Percentiles rank a stretch among this genome's conserved stretches.
Evolutionary conservation across 345 rosid species (phyloP).

Genomic region (Ceriops zippeliana): DNA sequence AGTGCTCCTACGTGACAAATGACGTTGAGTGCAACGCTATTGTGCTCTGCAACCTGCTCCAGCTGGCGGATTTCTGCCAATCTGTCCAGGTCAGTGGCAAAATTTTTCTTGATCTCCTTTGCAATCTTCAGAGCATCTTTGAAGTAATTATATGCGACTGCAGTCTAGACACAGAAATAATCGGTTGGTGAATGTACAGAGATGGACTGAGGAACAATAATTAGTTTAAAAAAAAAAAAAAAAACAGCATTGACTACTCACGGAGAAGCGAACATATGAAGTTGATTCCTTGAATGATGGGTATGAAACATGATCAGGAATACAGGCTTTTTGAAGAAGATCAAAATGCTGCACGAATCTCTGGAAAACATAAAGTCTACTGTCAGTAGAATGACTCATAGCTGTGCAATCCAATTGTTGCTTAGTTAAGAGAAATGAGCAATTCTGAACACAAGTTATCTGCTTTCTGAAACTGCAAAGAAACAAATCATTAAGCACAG

Average conservation of each 20-base stretch:
- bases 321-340: conserved; percentile 85
- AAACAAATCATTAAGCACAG: no score
- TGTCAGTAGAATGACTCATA: conserved; percentile 3
- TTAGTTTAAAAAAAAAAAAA: background rate
- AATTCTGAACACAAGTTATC: no score
- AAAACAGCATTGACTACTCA: conserved; percentile 35
- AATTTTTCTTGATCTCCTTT: conserved; percentile 74
- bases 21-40: conserved; percentile 65
- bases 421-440: background rate
- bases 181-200: background rate
- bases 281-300: conserved; percentile 73
- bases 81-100: conserved; percentile 62
- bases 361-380: conserved; percentile 37
- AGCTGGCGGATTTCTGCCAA: conserved; percentile 61
- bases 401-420: background rate
- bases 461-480: no score
- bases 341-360: conserved; percentile 92
- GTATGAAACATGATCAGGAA: conserved; percentile 71
- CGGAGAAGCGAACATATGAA: conserved; percentile 62
- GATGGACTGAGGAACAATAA: background rate
- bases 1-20: conserved; percentile 49
- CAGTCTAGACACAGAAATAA: conserved; percentile 38
- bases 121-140: conserved; percentile 84
- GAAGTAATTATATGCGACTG: conserved; percentile 65
- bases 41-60: conserved; percentile 95